Base-by-base conservation (phyloP, 2,329 filamentous ascomycete species). In the Diaporthe destruens region DNA sequence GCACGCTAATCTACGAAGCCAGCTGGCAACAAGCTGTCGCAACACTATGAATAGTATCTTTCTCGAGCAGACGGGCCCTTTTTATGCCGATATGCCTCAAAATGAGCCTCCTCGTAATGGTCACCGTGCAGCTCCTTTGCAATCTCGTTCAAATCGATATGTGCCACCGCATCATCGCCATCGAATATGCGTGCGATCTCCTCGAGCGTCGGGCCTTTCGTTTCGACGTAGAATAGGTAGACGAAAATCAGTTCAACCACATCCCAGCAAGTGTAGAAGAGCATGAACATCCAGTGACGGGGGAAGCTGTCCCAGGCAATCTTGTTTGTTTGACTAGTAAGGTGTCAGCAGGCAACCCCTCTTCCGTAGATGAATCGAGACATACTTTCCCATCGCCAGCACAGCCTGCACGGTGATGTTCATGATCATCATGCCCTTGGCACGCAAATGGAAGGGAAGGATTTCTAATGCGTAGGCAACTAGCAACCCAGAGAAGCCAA, bases 171-270 rank as follows among this genome's bases (percentile, higher is more conserved):
- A 44, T 87, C 84, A 36, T 90, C 87, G 51, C 90, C 92, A 76
- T 93, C 91, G 77, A 94, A 93, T 79, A 93, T 92, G 77, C 88
- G 88, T 59, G 91, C 89, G 74, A 93, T 87, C 79, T 93, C 90
- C 79, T 93, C 92, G 0, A 94, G 88, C 2, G 91, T 93, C 0
- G 90, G 90, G 4, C 91, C 91, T 77, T 89, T 90, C 23, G 92
- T 94, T 83, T 94, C 92, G 71, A 92, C 87, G 79, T 91, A 92
- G 80, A 92, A 87, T 83, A 90, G 90, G 81, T 87, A 91, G 47
- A 92, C 89, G 76, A 92, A 91, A 59, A 88, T 74, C 57, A 91
- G 82, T 80, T 92, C 88, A 77, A 86, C 80, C 59, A 87, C 83
- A 78, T 91, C 87, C 90, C 90, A 92, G 71, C 89, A 80, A 29